Base-by-base conservation (phyloP, 306 rosid genomes). In the Castanea sativa region DNA sequence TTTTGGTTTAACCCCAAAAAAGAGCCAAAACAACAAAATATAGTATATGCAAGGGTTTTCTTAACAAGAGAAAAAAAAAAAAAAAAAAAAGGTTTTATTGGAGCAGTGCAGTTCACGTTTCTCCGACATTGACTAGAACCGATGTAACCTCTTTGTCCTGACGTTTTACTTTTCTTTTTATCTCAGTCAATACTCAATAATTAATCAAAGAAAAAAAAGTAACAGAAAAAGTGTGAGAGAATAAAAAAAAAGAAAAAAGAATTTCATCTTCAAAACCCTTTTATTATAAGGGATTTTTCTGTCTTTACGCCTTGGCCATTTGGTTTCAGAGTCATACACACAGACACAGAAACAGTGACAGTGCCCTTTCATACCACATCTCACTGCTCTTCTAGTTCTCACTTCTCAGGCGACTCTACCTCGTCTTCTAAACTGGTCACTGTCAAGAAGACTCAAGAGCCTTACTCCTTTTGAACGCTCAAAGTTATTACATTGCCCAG, bases 401-500 rank as follows among this genome's bases (percentile, higher is more conserved):
- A 64, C 78, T 71, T 35, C 29, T 33, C 82, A 75, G 77, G 67
- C 83, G 27, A 70, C 79, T 21, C 75, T 21, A 58, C 58, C 57
- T 45, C 6, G 15, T 10, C 59, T 45, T 35, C 53, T 77, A 73
- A 41, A 63, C 41, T 79, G 78, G 84, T 16, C 43, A 41, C 45
- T 8, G 45, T 41, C 45, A 38, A 38, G 45, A 41, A 41, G 12
- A 41, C 12, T 41, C 56, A 25, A 76, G 53, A 53, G 27, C 63
- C 43, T 74, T 41, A 35, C 57, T 53, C 64, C 52, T 70, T 78
- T 79, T 76, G 68, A 78, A 8, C 75, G 74, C 32, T 83, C 76
- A 74, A 78, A 81, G 75, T 73, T 78, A 81, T 79, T 79, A 74
- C 85, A 75, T 79, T 83, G 59, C 85, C 55, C 41, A 3, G 67